Evolutionary conservation across 208 protist species (phyloP).

Genomic region (Acanthamoeba sp.): DNA sequence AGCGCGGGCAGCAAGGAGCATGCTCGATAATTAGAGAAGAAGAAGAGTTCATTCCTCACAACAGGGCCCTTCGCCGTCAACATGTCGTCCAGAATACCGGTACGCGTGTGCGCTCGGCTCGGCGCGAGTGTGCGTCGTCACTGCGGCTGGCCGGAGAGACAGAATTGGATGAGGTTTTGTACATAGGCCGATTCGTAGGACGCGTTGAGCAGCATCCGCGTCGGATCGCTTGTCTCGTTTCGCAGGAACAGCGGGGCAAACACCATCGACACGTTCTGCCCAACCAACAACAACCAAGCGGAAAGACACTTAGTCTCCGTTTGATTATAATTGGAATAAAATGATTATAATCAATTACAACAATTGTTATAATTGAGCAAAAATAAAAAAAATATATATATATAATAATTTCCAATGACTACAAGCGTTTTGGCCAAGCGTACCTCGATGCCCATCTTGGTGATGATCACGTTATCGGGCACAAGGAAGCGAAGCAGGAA

Average conservation of each 20-base stretch:
- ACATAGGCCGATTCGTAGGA: constrained; percentile 60
- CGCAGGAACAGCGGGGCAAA: constrained; percentile 58
- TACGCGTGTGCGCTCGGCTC: too few relatives aligned
- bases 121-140: too few relatives aligned
- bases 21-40: too few relatives aligned
- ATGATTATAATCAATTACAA: neutral
- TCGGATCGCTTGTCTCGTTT: constrained; percentile 27
- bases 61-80: too few relatives aligned
- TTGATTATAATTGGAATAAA: neutral
- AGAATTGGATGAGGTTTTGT: constrained; percentile 60
- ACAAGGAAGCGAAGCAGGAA: constrained; percentile 30
- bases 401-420: neutral
- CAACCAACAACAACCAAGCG: too few relatives aligned
- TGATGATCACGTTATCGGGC: neutral
- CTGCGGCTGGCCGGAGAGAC: too few relatives aligned
- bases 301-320: too few relatives aligned
- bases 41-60: too few relatives aligned
- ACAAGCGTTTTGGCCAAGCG: neutral
- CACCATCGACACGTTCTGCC: constrained; percentile 62
- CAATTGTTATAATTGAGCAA: neutral
- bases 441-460: constrained; percentile 62
- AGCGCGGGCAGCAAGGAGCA: too few relatives aligned
- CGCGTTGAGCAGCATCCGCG: constrained; percentile 56
- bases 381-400: neutral
- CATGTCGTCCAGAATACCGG: too few relatives aligned